These are phyloP conservation scores for Cladophialophora bantiana DNA, from an alignment of 2,329 filamentous ascomycete species.

Conservation along the genomic window DNA sequence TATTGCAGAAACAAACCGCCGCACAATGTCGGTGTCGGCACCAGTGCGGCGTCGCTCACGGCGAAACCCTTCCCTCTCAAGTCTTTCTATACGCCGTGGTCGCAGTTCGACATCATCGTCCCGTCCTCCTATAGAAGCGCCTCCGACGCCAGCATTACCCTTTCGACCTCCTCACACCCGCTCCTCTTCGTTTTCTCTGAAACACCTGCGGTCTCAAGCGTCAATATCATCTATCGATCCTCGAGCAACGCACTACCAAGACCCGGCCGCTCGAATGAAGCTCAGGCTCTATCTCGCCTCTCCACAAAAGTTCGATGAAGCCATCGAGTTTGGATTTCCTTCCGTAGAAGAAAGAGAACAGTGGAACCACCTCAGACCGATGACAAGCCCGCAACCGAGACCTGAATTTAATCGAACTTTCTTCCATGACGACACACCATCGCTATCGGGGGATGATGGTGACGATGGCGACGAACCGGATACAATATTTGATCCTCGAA, in stretches of 20 bases:
- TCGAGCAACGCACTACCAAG: conserved; percentile 82
- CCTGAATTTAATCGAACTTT: conserved; percentile 60
- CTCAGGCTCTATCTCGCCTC: conserved; percentile 85
- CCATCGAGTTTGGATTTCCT: conserved; percentile 91
- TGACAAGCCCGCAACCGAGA: conserved; percentile 49
- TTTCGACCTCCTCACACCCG: conserved; percentile 41
- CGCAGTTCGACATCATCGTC: conserved; percentile 52
- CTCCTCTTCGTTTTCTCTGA: conserved; percentile 47
- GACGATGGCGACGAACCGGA: conserved; percentile 36
- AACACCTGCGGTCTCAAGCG: conserved; percentile 44
- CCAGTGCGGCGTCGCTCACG: conserved; percentile 63
- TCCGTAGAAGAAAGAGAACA: conserved; percentile 45
- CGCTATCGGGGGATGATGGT: conserved; percentile 50
- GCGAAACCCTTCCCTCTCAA: conserved; percentile 74
- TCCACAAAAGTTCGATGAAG: conserved; percentile 94
- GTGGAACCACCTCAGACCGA: conserved; percentile 32
- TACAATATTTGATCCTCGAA: conserved; percentile 39
- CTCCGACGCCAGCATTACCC: conserved; percentile 44
- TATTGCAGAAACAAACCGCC: conserved; percentile 58
- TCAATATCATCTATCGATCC: conserved; percentile 68
- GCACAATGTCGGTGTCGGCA: conserved; percentile 41
- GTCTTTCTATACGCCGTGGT: conserved; percentile 67
- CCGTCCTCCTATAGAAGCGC: conserved; percentile 59
- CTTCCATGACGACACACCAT: conserved; percentile 57
- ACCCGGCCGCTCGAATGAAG: conserved; percentile 86